Evolutionary conservation across 129 eudicot species (phyloP).

Genomic region (carrot (Daucus carota)): DH1_v3.0 NC_030385.2:38660001-38660500

Average conservation of each 20-base stretch:
- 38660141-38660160: not conserved
- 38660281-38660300: not conserved
- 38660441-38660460: not conserved
- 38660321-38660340: not conserved
- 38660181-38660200: not conserved
- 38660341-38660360: too few species aligned
- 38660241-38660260: not conserved
- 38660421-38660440: not conserved
- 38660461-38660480: not conserved
- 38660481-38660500: not conserved
- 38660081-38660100: not conserved
- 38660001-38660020: not conserved
- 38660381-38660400: not conserved
- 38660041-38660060: not conserved
- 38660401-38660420: not conserved
- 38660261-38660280: not conserved
- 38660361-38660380: not conserved
- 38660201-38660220: not conserved
- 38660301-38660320: not conserved
- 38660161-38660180: not conserved
- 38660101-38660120: not conserved
- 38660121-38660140: not conserved
- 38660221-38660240: not conserved
- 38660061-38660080: not conserved
- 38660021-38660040: not conserved